A percentile compares a stretch with the other conserved stretches of the same genome.
These are phyloP conservation scores for Lepiota subincarnata DNA, from an alignment of 768 basidiomycete species.

Conservation along the genomic window DNA sequence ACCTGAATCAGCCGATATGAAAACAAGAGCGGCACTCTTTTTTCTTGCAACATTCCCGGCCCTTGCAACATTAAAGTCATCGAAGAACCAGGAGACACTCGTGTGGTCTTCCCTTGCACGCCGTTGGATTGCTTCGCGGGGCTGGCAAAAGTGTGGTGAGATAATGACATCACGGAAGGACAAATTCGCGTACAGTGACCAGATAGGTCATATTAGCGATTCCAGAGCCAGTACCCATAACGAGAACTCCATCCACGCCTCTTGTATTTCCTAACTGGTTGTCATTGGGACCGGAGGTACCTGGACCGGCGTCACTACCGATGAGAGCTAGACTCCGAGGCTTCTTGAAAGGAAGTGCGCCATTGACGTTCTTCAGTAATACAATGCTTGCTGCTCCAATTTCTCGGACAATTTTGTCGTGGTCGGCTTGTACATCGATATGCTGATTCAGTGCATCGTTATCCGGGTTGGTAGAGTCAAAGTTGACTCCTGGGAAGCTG, in stretches of 20 bases:
- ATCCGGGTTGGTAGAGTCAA: slow-evolving; percentile 59
- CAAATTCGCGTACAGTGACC: slow-evolving; percentile 48
- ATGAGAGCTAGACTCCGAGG: slow-evolving; percentile 57
- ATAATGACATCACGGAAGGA: background rate
- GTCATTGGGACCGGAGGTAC: slow-evolving; percentile 52
- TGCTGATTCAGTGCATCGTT: slow-evolving; percentile 53
- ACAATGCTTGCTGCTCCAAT: slow-evolving; percentile 76
- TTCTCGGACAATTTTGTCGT: slow-evolving; percentile 61
- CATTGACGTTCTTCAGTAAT: slow-evolving; percentile 66
- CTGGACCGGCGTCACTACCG: slow-evolving; percentile 65
- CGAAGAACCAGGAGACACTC: slow-evolving; percentile 59
- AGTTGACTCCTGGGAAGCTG: slow-evolving; percentile 63
- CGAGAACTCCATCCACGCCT: slow-evolving; percentile 66
- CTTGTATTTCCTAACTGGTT: slow-evolving; percentile 61
- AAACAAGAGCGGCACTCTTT: slow-evolving; percentile 73
- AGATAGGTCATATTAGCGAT: slow-evolving; percentile 78
- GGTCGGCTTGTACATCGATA: slow-evolving; percentile 67
- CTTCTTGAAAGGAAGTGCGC: slow-evolving; percentile 54
- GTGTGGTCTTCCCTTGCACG: slow-evolving; percentile 68
- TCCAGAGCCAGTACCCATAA: slow-evolving; percentile 92
- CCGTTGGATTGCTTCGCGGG: slow-evolving; percentile 75
- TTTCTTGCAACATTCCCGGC: slow-evolving; percentile 45
- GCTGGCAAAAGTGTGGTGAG: slow-evolving; percentile 31
- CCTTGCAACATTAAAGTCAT: slow-evolving; percentile 58
- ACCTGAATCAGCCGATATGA: slow-evolving; percentile 80